Evolutionary conservation across 768 basidiomycete species (phyloP).

Genomic region (Tricholoma terreum): DNA sequence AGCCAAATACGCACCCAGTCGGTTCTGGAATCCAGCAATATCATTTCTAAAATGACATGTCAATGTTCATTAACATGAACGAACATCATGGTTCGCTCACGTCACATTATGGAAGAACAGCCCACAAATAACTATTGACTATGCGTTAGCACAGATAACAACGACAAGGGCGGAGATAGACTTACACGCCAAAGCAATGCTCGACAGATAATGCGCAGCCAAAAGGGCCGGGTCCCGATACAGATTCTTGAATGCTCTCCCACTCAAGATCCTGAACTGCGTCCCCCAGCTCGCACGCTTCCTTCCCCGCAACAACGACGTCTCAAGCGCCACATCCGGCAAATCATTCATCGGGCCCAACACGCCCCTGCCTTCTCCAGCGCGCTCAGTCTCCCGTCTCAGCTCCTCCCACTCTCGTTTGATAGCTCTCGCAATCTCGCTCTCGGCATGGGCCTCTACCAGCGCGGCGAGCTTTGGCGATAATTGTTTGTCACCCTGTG

Average conservation of each 20-base stretch:
- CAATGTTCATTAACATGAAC: background rate
- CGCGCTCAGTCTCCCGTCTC: constrained; percentile 29
- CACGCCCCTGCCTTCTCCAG: constrained; percentile 24
- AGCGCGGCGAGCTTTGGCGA: constrained; percentile 64
- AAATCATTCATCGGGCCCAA: constrained; percentile 39
- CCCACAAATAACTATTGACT: constrained; percentile 75
- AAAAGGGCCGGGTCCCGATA: constrained; percentile 93
- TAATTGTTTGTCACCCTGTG: constrained; percentile 30
- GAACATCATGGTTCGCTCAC: constrained; percentile 33
- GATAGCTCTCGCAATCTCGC: constrained; percentile 62
- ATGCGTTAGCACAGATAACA: constrained; percentile 3
- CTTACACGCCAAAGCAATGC: constrained; percentile 81
- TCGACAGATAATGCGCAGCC: constrained; percentile 84
- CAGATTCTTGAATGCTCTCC: constrained; percentile 96
- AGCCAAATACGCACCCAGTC: constrained; percentile 54
- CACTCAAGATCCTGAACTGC: constrained; percentile 93
- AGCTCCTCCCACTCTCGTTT: constrained; percentile 57
- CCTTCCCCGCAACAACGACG: constrained; percentile 60
- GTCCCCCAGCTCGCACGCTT: constrained; percentile 84
- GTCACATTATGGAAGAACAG: constrained; percentile 88
- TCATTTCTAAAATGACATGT: constrained; percentile 55
- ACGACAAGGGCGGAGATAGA: constrained; percentile 14
- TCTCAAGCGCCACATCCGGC: constrained; percentile 70
- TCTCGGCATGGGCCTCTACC: constrained; percentile 68
- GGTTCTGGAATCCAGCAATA: constrained; percentile 96